Evolutionary conservation across 2,329 filamentous ascomycete genomes (phyloP), one percentile per base, ranked within the genome.

Genomic region (Hortaea werneckii): DNA sequence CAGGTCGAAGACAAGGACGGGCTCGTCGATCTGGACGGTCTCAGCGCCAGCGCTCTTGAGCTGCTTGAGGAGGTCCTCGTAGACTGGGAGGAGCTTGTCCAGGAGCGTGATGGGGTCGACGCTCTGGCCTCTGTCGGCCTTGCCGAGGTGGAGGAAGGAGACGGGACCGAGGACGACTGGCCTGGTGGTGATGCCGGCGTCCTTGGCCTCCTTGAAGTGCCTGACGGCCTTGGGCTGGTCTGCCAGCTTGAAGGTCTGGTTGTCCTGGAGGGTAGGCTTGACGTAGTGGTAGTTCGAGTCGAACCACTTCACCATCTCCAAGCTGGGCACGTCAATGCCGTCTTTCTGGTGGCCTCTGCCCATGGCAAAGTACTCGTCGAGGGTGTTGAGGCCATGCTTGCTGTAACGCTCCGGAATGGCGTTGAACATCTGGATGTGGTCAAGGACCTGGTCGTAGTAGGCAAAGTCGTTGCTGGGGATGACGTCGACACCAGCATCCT

Each of bases 251-350:
- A 98, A 98, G 65, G 79, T 83, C 80, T 98, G 92, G 79, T 86
- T 85, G 75, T 95, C 83, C 74, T 95, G 88, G 58, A 98, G 81
- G 53, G 92, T 95, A 55, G 92, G 92, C 83, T 96, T 96, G 75
- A 96, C 92, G 72, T 98, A 98, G 80, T 96, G 92, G 83, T 98
- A 98, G 85, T 98, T 98, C 57, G 88, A 95, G 79, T 98, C 92
- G 68, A 98, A 98, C 92, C 92, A 98, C 80, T 98, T 98, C 64
- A 98, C 92, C 92, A 98, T 98, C 80, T 98, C 92, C 42, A 60
- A 52, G n/a, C 51, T 66, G 60, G 90, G 87, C 57, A 96, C 92
- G 71, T 98, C 92, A 61, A 96, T 78, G 70, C 86, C 80, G 65
- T 82, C 80, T 82, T 87, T 94, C 76, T 98, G 92, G 75, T 94